These are phyloP conservation scores for Trichaptum fuscoviolaceum DNA, from an alignment of 768 basidiomycete species.

Conservation along the genomic window DNA sequence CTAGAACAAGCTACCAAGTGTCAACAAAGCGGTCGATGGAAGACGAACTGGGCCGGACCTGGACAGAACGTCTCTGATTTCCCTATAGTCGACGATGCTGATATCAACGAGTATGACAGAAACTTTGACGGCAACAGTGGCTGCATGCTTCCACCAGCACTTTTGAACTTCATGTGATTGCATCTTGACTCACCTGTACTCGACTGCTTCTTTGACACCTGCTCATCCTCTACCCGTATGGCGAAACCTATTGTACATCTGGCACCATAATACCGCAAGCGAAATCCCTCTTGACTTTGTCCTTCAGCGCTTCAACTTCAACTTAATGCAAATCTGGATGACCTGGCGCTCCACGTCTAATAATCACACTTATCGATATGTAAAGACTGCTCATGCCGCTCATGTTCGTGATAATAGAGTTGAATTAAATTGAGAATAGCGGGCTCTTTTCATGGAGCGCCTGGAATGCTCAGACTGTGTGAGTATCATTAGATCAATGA, in stretches of 20 bases:
- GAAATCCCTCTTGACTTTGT: background rate
- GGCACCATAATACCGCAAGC: background rate
- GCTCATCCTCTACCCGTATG: background rate
- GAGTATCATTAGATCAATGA: too few relatives aligned
- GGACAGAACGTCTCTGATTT: background rate
- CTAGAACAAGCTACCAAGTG: conserved; percentile 58
- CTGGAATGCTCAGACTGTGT: too few relatives aligned
- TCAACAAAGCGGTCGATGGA: background rate
- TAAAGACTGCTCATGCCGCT: background rate
- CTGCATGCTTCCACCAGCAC: background rate
- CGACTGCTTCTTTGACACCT: background rate
- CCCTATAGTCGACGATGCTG: background rate
- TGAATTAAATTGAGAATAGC: background rate
- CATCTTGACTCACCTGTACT: background rate
- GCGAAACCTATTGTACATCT: background rate
- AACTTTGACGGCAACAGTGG: background rate
- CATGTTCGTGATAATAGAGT: background rate
- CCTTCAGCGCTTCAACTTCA: background rate
- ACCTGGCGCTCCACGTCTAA: background rate
- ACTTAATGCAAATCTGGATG: background rate
- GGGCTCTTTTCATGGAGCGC: too few relatives aligned
- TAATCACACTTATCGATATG: background rate
- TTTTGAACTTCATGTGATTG: background rate
- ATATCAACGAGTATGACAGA: background rate
- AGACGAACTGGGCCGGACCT: background rate